A percentile compares a stretch with the other conserved stretches of the same genome.
phyloP scores from a whole-genome alignment of 768 basidiomycete genomes.

The Naematelia aurantialba region DNA sequence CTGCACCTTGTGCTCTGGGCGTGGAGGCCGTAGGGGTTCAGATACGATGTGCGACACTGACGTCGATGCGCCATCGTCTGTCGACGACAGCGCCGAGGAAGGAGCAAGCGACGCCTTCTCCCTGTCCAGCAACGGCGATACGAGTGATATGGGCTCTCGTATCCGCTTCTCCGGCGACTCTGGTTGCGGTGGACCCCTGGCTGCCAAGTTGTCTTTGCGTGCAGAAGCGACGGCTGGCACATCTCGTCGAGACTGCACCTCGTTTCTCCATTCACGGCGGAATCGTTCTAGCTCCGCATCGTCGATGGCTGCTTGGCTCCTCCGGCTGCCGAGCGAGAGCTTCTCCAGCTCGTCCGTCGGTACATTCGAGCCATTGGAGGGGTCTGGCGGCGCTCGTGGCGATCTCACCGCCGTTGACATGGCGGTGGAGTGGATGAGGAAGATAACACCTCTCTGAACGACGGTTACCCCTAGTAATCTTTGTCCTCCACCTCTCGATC shows the following conservation, averaged over 20 bases:
- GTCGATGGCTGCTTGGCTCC: neutral
- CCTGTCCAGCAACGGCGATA: no score
- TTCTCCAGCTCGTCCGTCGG: neutral
- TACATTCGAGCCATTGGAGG: neutral
- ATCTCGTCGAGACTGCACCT: slow-evolving; percentile 8
- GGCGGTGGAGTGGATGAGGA: neutral
- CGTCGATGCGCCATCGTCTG: neutral
- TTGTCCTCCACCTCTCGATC: neutral
- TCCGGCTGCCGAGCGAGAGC: neutral
- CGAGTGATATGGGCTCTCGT: neutral
- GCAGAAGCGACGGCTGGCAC: neutral
- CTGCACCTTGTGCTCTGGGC: neutral
- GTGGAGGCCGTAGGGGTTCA: no score
- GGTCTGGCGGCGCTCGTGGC: neutral
- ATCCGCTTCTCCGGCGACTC: neutral
- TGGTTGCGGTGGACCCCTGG: neutral
- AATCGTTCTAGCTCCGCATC: slow-evolving; percentile 25
- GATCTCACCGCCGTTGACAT: neutral
- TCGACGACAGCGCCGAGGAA: neutral
- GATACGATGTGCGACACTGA: no score
- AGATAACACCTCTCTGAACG: neutral
- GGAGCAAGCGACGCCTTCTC: neutral
- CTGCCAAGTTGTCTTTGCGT: neutral
- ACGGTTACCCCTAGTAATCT: neutral
- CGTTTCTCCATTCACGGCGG: slow-evolving; percentile 23